Base-by-base conservation (phyloP, 2,329 filamentous ascomycete species). In the Fusarium multiceps region DNA sequence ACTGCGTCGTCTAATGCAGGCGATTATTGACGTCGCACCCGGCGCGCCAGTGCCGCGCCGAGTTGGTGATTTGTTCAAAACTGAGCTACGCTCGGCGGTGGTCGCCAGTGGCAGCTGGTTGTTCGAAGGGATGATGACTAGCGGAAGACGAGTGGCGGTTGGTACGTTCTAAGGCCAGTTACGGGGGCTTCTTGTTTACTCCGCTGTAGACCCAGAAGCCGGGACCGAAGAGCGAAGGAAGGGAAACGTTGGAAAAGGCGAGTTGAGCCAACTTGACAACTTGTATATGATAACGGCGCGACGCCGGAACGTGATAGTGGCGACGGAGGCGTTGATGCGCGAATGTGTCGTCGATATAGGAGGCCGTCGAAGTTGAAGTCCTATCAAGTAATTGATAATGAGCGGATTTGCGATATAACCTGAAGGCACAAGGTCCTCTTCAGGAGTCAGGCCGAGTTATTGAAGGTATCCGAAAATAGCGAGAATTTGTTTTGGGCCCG, bases 111-210 rank as follows among this genome's bases (percentile, higher is more conserved):
- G 55, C 43, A 55, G 54, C 43, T 47, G 46, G 40, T 71, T 37
- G 56, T 50, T 64, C 49, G 28, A 54, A 55, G 56, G 48, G 42
- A 54, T 55, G 53, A 48, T 61, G 53, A 54, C 43, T 34, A 57
- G 47, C 50, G 42, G 27, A 47, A 58, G 48, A 57, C 47, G 57
- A 49, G 43, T 13, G 58, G 57, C 27, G 56, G 32, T 20, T 50
- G 46, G 55, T 55, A 45, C n/a, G 34, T 66, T 54, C 55, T 53
- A 63, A 63, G 60, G 48, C 72, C 74, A 95, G 84, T 98, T 98
- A 98, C 87, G 95, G 95, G 81, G 96, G 95, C 85, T 97, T 95
- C 87, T 94, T 96, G 87, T 96, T 93, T 86, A 94, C 93, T 92
- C 95, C 94, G 87, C 90, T 90, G 83, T 95, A 95, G 90, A 97